phyloP scores from a whole-genome alignment of 2,329 filamentous ascomycete species.

The Pseudogymnoascus sp. region DNA sequence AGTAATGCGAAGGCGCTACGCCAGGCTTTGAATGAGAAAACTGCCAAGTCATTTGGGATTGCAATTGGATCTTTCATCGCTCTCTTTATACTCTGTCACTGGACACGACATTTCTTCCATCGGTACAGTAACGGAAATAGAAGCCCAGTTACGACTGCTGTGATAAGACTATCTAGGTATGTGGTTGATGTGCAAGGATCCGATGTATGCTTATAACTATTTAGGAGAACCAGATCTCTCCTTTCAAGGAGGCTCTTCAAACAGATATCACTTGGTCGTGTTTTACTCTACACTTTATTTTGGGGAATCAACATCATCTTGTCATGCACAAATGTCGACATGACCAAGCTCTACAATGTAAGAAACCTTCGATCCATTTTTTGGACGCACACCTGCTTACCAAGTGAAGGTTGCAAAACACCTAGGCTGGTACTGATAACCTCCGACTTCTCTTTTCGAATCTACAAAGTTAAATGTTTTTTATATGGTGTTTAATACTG shows the following conservation, averaged over 20 bases:
- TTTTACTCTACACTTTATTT: conserved; percentile 29
- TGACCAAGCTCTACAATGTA: conserved; percentile 12
- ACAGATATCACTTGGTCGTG: conserved; percentile 35
- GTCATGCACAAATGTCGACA: conserved; percentile 27
- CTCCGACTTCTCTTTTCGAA: conserved; percentile 17
- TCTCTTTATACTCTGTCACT: conserved; percentile 15
- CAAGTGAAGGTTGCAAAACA: not conserved
- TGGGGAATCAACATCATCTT: conserved; percentile 31
- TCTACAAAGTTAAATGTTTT: conserved; percentile 12
- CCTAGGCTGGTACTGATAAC: conserved; percentile 20
- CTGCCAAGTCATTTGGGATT: conserved; percentile 15
- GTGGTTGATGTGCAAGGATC: too few species aligned
- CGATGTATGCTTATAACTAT: too few species aligned
- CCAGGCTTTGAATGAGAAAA: conserved; percentile 1
- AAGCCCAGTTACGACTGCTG: not conserved
- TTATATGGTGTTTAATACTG: not conserved
- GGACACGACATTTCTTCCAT: conserved; percentile 9
- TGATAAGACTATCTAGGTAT: not conserved
- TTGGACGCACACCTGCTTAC: not conserved
- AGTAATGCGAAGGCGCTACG: not conserved
- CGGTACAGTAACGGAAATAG: not conserved
- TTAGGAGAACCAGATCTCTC: conserved; percentile 15
- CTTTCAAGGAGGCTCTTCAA: conserved; percentile 30
- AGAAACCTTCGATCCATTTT: conserved; percentile 12
- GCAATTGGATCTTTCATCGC: conserved; percentile 14